Conservation (phyloP, 2,329 filamentous ascomycete genomes). For the Aspergillus fischeri region DNA sequence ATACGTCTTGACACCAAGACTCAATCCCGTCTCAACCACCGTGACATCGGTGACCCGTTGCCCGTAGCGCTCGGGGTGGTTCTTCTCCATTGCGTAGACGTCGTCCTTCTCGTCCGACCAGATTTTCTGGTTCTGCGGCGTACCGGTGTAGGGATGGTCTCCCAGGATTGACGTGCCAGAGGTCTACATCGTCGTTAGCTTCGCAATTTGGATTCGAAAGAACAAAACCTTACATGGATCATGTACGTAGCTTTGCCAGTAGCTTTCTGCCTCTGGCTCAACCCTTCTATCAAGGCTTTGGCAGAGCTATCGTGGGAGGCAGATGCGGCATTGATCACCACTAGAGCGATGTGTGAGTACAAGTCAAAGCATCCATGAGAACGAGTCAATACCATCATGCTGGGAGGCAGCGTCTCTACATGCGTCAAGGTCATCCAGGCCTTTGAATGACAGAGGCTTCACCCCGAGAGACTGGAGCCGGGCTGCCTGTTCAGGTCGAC, state of each 20-base stretch:
- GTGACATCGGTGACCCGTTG: slow-evolving; percentile 46
- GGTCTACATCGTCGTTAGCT: not conserved
- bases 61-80: slow-evolving; percentile 33
- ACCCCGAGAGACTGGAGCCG: slow-evolving; percentile 2
- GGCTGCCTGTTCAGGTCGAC: slow-evolving; percentile 4
- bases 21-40: slow-evolving; percentile 39
- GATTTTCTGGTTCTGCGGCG: slow-evolving; percentile 25
- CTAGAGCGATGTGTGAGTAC: not conserved
- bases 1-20: slow-evolving; percentile 41
- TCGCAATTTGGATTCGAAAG: not conserved
- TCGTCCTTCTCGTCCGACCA: slow-evolving; percentile 44
- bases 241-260: slow-evolving; percentile 36
- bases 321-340: slow-evolving; percentile 44
- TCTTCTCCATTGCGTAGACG: slow-evolving; percentile 41
- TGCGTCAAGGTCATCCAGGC: slow-evolving; percentile 12
- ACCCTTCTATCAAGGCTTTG: slow-evolving; percentile 41
- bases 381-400: slow-evolving; percentile 6
- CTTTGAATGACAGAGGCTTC: slow-evolving; percentile 7
- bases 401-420: slow-evolving; percentile 7
- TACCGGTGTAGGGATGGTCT: slow-evolving; percentile 38
- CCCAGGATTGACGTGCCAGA: slow-evolving; percentile 25
- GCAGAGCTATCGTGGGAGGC: slow-evolving; percentile 38
- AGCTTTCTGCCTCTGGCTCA: slow-evolving; percentile 35
- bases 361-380: not conserved
- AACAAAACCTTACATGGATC: slow-evolving; percentile 32